phyloP scores from a whole-genome alignment of 495 filamentous ascomycete genomes.

The Trichoderma orchidacearum region DNA sequence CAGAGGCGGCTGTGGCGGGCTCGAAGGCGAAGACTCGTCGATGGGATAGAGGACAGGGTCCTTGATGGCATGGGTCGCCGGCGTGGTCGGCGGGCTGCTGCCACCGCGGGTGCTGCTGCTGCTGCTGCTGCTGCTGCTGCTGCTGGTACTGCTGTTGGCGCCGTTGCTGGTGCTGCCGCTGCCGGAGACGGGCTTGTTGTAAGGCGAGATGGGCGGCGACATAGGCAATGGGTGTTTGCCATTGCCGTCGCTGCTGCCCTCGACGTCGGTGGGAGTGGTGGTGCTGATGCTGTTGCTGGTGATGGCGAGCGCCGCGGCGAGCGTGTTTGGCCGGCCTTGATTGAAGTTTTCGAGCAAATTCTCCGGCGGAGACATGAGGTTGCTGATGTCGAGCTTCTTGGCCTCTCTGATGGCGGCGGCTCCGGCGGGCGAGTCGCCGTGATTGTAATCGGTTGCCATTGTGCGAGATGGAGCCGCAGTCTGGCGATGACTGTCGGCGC shows the following conservation, averaged over 20 bases:
- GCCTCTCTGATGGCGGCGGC: slow-evolving; percentile 7
- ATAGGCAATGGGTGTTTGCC: slow-evolving; percentile 27
- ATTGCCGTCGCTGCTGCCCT: slow-evolving; percentile 5
- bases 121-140: neutral
- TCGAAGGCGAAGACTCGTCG: slow-evolving; percentile 21
- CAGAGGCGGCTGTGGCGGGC: slow-evolving; percentile 33
- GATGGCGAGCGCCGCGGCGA: slow-evolving; percentile 13
- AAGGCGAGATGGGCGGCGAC: slow-evolving; percentile 63
- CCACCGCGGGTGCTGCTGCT: neutral
- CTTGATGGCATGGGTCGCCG: slow-evolving; percentile 18
- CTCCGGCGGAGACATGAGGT: slow-evolving; percentile 67
- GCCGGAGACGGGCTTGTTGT: slow-evolving; percentile 22
- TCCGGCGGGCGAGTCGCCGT: neutral
- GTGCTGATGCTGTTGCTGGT: neutral
- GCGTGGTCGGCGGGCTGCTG: slow-evolving; percentile 11
- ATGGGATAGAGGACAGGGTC: slow-evolving; percentile 51
- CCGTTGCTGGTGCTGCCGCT: neutral
- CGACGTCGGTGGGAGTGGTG: slow-evolving; percentile 16
- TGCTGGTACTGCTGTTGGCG: neutral
- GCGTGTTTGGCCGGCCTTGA: slow-evolving; percentile 7
- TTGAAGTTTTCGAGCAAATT: slow-evolving; percentile 48
- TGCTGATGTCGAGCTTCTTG: slow-evolving; percentile 31
- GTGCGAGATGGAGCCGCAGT: neutral
- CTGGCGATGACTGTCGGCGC: neutral
- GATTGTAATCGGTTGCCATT: neutral